Percentiles rank a stretch among this genome's conserved stretches.
Evolutionary conservation across 1,284 basidiomycete genomes (phyloP).

Genomic region (Naganishia albida): DNA sequence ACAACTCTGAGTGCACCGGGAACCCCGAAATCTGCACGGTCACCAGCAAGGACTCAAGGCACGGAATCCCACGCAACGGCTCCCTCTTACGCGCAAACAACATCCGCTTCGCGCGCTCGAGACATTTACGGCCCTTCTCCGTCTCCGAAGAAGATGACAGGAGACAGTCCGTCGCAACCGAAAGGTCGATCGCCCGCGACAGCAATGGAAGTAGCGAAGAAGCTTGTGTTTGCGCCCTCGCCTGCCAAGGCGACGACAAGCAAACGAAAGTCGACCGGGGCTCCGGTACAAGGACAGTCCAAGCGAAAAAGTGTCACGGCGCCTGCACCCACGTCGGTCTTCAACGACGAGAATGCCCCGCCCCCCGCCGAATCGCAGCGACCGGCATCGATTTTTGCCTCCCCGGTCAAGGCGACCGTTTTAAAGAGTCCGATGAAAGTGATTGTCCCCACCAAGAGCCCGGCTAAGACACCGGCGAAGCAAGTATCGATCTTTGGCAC

Average conservation of each 20-base stretch:
- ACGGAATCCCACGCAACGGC: background rate
- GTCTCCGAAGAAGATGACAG: background rate
- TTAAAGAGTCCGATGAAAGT: constrained; percentile 30
- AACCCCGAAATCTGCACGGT: background rate
- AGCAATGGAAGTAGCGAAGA: constrained; percentile 30
- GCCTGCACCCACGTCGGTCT: background rate
- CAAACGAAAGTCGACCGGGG: constrained; percentile 9
- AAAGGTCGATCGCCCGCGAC: constrained; percentile 19
- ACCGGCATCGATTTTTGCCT: constrained; percentile 15
- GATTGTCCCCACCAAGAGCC: constrained; percentile 24
- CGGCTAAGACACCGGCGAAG: constrained; percentile 26
- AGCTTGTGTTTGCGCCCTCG: constrained; percentile 26
- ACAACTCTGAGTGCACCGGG: constrained; percentile 21
- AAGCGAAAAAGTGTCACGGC: constrained; percentile 2
- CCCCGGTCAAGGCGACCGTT: background rate
- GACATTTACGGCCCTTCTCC: constrained; percentile 30
- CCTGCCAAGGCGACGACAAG: constrained; percentile 2
- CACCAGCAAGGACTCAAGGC: background rate
- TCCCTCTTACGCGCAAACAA: constrained; percentile 14
- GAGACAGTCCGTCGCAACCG: constrained; percentile 17
- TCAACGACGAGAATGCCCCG: constrained; percentile 28
- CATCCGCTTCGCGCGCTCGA: constrained; percentile 8
- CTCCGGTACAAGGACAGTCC: background rate
- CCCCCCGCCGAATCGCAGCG: constrained; percentile 18
- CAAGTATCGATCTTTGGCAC: constrained; percentile 26